These are phyloP conservation scores for Parafenestella ontariensis DNA, from an alignment of 2,329 filamentous ascomycete genomes.

Conservation along the genomic window DNA sequence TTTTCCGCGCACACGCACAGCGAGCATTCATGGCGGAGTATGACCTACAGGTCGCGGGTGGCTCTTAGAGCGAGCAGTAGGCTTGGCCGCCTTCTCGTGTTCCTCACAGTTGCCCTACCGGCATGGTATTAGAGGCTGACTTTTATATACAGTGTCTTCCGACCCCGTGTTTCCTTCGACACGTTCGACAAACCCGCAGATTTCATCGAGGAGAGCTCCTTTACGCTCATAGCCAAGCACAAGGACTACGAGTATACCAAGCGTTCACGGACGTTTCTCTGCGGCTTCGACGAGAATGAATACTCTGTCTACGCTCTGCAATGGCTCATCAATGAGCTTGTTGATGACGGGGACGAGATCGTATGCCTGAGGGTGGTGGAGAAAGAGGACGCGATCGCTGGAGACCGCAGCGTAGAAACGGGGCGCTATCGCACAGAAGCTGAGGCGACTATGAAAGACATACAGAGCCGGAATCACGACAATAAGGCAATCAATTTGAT, in stretches of 20 bases:
- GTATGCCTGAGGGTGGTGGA: conserved; percentile 89
- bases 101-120: conserved; percentile 21
- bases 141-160: conserved; percentile 61
- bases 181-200: conserved; percentile 74
- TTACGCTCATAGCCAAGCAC: conserved; percentile 86
- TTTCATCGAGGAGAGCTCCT: conserved; percentile 64
- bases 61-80: conserved; percentile 26
- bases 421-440: conserved; percentile 80
- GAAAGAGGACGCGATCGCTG: conserved; percentile 75
- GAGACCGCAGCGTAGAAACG: conserved; percentile 66
- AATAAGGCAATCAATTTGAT: conserved; percentile 86
- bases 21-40: conserved; percentile 34
- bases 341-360: conserved; percentile 92
- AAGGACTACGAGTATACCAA: conserved; percentile 82
- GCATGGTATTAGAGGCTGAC: conserved; percentile 17
- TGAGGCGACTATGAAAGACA: conserved; percentile 73
- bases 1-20: conserved; percentile 3
- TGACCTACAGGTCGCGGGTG: conserved; percentile 26
- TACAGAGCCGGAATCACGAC: conserved; percentile 79
- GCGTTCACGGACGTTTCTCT: conserved; percentile 86
- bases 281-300: conserved; percentile 87
- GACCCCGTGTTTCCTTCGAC: conserved; percentile 75
- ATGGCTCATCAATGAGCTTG: conserved; percentile 89
- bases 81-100: conserved; percentile 26
- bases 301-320: conserved; percentile 93